Evolutionary conservation across 306 rosid genomes (phyloP).

Genomic region (Quercus alba): DNA sequence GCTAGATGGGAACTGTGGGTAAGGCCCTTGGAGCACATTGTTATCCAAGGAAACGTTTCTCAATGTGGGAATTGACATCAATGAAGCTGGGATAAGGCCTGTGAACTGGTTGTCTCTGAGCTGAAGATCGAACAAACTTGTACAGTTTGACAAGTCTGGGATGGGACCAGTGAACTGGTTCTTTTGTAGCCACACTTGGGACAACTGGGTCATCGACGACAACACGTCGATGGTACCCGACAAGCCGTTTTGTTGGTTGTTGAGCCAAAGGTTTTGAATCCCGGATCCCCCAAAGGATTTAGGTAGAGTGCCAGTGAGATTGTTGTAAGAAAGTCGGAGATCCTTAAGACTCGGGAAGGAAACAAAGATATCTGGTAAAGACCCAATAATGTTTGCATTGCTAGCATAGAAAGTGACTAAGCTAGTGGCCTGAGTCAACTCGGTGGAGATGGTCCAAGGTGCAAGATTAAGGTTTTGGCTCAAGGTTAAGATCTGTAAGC

Average conservation of each 20-base stretch:
- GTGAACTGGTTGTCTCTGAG: slow-evolving; percentile 63
- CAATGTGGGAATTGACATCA: slow-evolving; percentile 34
- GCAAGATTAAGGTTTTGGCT: slow-evolving; percentile 29
- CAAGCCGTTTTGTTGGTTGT: slow-evolving; percentile 60
- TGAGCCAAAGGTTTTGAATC: slow-evolving; percentile 58
- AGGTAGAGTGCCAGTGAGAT: slow-evolving; percentile 63
- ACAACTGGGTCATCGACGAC: slow-evolving; percentile 48
- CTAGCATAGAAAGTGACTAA: slow-evolving; percentile 37
- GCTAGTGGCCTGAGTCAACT: slow-evolving; percentile 39
- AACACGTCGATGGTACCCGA: slow-evolving; percentile 52
- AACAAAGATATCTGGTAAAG: slow-evolving; percentile 55
- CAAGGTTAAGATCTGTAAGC: slow-evolving; percentile 42
- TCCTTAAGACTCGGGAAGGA: slow-evolving; percentile 33
- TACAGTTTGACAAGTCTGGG: slow-evolving; percentile 56
- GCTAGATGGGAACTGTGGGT: too few relatives aligned
- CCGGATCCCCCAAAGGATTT: slow-evolving; percentile 42
- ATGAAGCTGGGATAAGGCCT: slow-evolving; percentile 59
- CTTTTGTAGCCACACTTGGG: slow-evolving; percentile 71
- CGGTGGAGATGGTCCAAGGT: slow-evolving; percentile 47
- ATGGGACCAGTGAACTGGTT: slow-evolving; percentile 63
- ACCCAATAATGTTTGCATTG: slow-evolving; percentile 33
- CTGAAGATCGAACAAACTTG: slow-evolving; percentile 51
- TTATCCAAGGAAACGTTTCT: slow-evolving; percentile 49
- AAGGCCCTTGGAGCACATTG: slow-evolving; percentile 1
- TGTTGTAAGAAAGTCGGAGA: slow-evolving; percentile 69